phyloP scores from a whole-genome alignment of 129 eudicot genomes.

The Lonicera japonica region DNA sequence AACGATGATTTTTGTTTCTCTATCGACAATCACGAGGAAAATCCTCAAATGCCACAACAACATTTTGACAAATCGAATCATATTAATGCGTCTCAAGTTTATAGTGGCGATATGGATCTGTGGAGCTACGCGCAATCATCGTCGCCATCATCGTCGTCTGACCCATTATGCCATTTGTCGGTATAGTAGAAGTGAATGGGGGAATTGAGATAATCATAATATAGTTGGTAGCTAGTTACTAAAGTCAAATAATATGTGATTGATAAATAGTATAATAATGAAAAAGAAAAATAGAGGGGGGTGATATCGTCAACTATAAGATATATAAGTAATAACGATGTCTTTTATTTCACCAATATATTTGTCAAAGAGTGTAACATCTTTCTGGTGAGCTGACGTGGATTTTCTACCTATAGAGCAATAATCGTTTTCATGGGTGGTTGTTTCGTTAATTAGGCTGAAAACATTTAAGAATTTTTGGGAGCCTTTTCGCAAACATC shows the following conservation, averaged over 20 bases:
- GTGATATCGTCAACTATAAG: not conserved
- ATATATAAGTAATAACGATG: not conserved
- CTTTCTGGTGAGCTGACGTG: not conserved
- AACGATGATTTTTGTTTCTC: conserved; percentile 29
- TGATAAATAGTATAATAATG: conserved; percentile 1
- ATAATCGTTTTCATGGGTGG: not conserved
- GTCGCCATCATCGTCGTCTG: conserved; percentile 32
- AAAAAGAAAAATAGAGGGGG: conserved; percentile 7
- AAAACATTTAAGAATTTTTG: not conserved
- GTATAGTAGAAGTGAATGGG: conserved; percentile 16
- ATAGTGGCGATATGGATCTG: conserved; percentile 32
- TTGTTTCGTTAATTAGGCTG: conserved; percentile 1
- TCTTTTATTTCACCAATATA: not conserved
- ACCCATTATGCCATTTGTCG: conserved; percentile 45
- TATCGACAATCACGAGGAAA: conserved; percentile 26
- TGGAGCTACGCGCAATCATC: conserved; percentile 40
- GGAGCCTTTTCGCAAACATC: too few relatives aligned
- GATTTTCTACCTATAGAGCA: not conserved
- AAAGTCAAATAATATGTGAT: conserved; percentile 9
- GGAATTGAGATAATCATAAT: not conserved
- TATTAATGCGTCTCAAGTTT: conserved; percentile 18
- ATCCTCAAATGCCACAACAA: not conserved
- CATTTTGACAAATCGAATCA: conserved; percentile 19
- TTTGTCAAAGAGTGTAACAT: not conserved
- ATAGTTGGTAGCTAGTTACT: conserved; percentile 1